Conservation (phyloP, 169 alveolate genomes). For the Plasmodium chabaudi region DNA sequence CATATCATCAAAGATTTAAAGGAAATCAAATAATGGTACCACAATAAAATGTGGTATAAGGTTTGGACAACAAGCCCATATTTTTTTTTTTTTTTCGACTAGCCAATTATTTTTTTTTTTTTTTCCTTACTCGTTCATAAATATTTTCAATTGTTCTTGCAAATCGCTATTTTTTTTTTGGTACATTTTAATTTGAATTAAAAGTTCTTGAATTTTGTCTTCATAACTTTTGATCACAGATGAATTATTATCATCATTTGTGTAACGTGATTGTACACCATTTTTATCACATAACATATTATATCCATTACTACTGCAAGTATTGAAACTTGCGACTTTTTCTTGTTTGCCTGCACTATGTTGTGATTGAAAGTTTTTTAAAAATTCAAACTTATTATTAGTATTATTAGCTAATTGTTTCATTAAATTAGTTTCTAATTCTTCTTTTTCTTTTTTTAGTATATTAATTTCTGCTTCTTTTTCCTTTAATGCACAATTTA, state of each 20-base stretch:
- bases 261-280: background rate
- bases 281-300: background rate
- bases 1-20: no score
- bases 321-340: background rate
- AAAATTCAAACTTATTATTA: conserved; percentile 11
- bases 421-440: conserved; percentile 60
- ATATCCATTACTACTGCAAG: background rate
- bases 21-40: no score
- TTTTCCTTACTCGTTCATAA: conserved; percentile 44
- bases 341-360: background rate
- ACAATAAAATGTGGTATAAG: no score
- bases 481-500: conserved; percentile 63
- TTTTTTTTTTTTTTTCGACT: background rate
- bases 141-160: conserved; percentile 72
- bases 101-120: background rate
- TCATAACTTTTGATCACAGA: conserved; percentile 39
- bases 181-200: conserved; percentile 58
- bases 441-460: conserved; percentile 69
- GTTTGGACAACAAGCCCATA: no score
- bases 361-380: conserved; percentile 1
- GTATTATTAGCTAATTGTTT: conserved; percentile 22
- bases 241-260: background rate
- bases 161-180: conserved; percentile 52
- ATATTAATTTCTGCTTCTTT: conserved; percentile 71
- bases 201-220: conserved; percentile 50